phyloP scores from a whole-genome alignment of 1,284 basidiomycete genomes.

The Ganoderma multipileum region DNA sequence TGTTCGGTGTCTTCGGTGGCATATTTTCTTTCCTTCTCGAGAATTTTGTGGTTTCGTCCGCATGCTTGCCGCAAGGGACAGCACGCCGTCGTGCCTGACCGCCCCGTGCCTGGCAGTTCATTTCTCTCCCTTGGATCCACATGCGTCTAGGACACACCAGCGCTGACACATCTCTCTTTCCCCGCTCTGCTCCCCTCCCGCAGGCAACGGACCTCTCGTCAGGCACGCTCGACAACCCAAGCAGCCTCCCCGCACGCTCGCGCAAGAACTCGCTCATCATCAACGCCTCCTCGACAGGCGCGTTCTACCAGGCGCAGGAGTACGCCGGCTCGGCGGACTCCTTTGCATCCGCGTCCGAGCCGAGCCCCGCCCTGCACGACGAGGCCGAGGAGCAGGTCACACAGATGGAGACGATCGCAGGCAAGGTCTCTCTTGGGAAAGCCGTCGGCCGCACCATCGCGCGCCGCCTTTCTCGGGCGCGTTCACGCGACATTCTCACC shows the following conservation, averaged over 20 bases:
- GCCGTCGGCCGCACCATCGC: slow-evolving; percentile 58
- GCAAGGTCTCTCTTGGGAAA: slow-evolving; percentile 55
- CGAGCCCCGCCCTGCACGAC: slow-evolving; percentile 28
- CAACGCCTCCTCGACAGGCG: slow-evolving; percentile 32
- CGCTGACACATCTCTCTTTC: neutral
- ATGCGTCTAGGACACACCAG: neutral
- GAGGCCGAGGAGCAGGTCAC: slow-evolving; percentile 56
- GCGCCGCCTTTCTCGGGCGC: slow-evolving; percentile 57
- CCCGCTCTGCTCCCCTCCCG: neutral
- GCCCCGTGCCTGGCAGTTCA: neutral
- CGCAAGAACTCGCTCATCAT: slow-evolving; percentile 32
- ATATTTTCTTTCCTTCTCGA: neutral
- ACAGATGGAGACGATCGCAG: slow-evolving; percentile 61
- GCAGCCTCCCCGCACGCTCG: slow-evolving; percentile 27
- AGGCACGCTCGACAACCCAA: slow-evolving; percentile 21
- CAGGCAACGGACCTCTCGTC: slow-evolving; percentile 25
- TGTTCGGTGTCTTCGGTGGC: neutral
- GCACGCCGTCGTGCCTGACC: neutral
- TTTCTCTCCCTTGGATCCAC: neutral
- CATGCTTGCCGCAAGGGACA: neutral
- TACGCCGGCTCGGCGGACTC: slow-evolving; percentile 59
- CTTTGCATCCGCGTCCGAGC: slow-evolving; percentile 46
- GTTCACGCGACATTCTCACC: slow-evolving; percentile 36
- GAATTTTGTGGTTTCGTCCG: neutral
- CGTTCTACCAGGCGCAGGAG: slow-evolving; percentile 56